Evolutionary conservation across 768 basidiomycete species (phyloP).

Genomic region (Tulasnella sp.): DNA sequence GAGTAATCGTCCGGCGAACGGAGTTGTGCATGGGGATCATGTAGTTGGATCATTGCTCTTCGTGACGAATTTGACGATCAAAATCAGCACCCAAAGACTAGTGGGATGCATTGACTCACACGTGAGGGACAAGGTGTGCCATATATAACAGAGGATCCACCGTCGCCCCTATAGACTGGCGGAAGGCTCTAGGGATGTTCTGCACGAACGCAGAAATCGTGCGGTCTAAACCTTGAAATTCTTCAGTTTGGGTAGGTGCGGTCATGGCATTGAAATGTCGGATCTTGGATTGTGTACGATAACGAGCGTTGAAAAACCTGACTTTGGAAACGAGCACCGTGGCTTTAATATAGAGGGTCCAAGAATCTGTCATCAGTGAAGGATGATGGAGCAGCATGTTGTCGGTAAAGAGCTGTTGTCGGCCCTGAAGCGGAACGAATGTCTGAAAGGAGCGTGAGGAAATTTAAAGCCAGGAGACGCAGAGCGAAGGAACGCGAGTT

Average conservation of each 20-base stretch:
- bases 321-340: constrained; percentile 49
- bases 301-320: constrained; percentile 8
- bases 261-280: neutral
- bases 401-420: constrained; percentile 60
- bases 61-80: neutral
- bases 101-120: too few species aligned
- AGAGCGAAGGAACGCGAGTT: neutral
- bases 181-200: constrained; percentile 50
- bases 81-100: too few species aligned
- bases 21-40: neutral
- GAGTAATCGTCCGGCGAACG: neutral
- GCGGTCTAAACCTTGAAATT: constrained; percentile 56
- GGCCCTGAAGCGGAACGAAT: constrained; percentile 23
- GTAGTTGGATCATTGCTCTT: neutral
- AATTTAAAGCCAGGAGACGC: neutral
- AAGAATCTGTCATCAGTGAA: constrained; percentile 57
- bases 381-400: constrained; percentile 54
- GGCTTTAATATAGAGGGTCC: constrained; percentile 62
- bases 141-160: constrained; percentile 51
- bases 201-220: constrained; percentile 46
- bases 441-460: neutral
- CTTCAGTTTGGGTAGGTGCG: constrained; percentile 40
- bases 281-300: constrained; percentile 36
- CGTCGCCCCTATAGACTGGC: constrained; percentile 42
- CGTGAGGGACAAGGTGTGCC: constrained; percentile 30